These are phyloP conservation scores for Acanthochlamys bracteata DNA, from an alignment of 106 monocot genomes.

Conservation along the genomic window DNA sequence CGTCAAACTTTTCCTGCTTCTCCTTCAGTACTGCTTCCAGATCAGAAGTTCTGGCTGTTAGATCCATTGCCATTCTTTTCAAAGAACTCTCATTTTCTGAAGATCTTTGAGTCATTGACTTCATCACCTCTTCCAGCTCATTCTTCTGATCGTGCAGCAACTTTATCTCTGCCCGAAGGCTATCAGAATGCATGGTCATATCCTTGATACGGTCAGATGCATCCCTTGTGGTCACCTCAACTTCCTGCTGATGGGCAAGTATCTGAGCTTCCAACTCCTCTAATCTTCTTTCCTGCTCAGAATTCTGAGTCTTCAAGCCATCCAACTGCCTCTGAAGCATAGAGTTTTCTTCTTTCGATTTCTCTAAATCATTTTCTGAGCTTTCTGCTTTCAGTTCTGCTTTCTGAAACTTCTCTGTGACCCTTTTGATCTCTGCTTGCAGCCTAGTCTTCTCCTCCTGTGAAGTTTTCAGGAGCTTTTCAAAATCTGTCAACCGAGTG, in stretches of 20 bases:
- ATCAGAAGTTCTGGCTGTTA: slow-evolving; percentile 26
- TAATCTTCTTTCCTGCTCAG: slow-evolving; percentile 22
- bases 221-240: slow-evolving; percentile 12
- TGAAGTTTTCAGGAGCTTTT: slow-evolving; percentile 3
- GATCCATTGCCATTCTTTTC: slow-evolving; percentile 18
- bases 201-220: slow-evolving; percentile 10
- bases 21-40: slow-evolving; percentile 20
- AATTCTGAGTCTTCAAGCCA: slow-evolving; percentile 17
- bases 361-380: slow-evolving; percentile 14
- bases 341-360: slow-evolving; percentile 17
- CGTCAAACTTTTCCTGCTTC: slow-evolving; percentile 19
- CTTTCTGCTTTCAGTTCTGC: slow-evolving; percentile 11
- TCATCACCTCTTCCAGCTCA: slow-evolving; percentile 18
- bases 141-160: slow-evolving; percentile 15
- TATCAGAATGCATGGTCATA: slow-evolving; percentile 7
- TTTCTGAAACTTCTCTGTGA: slow-evolving; percentile 4
- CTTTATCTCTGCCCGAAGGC: slow-evolving; percentile 21
- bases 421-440: neutral
- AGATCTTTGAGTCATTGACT: slow-evolving; percentile 2
- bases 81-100: slow-evolving; percentile 11
- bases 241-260: slow-evolving; percentile 9
- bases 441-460: slow-evolving; percentile 23
- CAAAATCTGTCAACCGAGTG: slow-evolving; percentile 10
- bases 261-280: slow-evolving; percentile 11
- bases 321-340: slow-evolving; percentile 18